Conservation (phyloP, 768 basidiomycete species). For the Tephrocybe rancida region DNA sequence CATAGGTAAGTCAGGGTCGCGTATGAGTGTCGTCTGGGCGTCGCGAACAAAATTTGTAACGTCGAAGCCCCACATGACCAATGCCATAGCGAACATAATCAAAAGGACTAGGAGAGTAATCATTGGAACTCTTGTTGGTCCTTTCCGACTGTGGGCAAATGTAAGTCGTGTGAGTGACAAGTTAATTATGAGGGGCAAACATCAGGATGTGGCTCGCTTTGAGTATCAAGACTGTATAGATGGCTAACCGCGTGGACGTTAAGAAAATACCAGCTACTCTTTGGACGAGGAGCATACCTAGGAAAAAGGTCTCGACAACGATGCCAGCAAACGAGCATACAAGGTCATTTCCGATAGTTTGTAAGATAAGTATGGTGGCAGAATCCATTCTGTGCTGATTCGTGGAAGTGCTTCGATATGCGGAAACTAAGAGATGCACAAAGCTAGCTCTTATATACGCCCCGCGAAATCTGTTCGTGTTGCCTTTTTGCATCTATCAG, state of each 20-base stretch:
- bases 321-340: constrained; percentile 6
- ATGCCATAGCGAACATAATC: constrained; percentile 12
- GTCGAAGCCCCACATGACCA: constrained; percentile 13
- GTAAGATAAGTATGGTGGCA: neutral
- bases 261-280: neutral
- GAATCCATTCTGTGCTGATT: constrained; percentile 7
- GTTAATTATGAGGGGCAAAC: neutral
- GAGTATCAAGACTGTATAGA: constrained; percentile 8
- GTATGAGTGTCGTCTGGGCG: constrained; percentile 7
- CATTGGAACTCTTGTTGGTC: constrained; percentile 5
- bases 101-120: constrained; percentile 8
- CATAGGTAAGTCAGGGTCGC: constrained; percentile 2
- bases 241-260: neutral
- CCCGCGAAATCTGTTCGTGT: no score
- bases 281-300: neutral
- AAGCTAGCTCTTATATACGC: neutral
- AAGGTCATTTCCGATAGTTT: constrained; percentile 13
- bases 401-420: neutral
- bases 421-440: no score
- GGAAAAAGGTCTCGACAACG: constrained; percentile 13
- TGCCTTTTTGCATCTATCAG: no score
- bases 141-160: constrained; percentile 5
- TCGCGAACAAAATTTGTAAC: constrained; percentile 8
- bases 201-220: constrained; percentile 8
- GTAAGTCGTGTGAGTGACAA: neutral